These are phyloP conservation scores for Phytophthora agathidicida DNA, from an alignment of 352 stramenopile species.

Conservation along the genomic window DNA sequence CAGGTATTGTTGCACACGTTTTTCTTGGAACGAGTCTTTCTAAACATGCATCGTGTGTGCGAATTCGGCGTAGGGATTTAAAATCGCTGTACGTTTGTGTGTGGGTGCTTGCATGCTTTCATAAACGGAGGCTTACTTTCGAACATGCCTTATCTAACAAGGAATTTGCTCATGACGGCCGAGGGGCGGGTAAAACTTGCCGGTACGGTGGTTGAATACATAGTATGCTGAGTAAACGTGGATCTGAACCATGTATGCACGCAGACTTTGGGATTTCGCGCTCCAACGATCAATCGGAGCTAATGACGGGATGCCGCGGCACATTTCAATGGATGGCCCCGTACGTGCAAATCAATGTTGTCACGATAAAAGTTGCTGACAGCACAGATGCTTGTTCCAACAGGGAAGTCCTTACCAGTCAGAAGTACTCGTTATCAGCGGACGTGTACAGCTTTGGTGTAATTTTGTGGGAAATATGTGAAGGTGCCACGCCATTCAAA, in stretches of 20 bases:
- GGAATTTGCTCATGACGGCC: slow-evolving; percentile 75
- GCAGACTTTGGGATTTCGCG: slow-evolving; percentile 83
- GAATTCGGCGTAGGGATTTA: slow-evolving; percentile 50
- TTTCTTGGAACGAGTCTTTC: not conserved
- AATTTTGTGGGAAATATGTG: slow-evolving; percentile 86
- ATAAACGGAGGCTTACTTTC: not conserved
- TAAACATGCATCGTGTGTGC: not conserved
- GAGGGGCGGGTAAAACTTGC: slow-evolving; percentile 79
- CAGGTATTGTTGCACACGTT: slow-evolving; percentile 36
- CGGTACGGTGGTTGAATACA: slow-evolving; percentile 24
- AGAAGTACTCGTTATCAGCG: slow-evolving; percentile 68
- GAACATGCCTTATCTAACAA: slow-evolving; percentile 12
- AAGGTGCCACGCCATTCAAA: slow-evolving; percentile 62
- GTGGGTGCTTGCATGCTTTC: not conserved
- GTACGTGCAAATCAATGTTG: slow-evolving; percentile 39
- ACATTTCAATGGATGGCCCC: slow-evolving; percentile 88
- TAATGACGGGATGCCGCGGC: slow-evolving; percentile 81
- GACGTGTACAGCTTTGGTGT: slow-evolving; percentile 86
- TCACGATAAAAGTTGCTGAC: no score
- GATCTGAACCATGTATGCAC: not conserved
- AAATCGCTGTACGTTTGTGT: slow-evolving; percentile 71
- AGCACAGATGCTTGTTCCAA: not conserved
- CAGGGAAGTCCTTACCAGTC: slow-evolving; percentile 74
- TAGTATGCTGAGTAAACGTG: not conserved
- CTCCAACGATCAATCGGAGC: slow-evolving; percentile 46